Evolutionary conservation across 768 basidiomycete species (phyloP).

Genomic region (Pisolithus tinctorius): DNA sequence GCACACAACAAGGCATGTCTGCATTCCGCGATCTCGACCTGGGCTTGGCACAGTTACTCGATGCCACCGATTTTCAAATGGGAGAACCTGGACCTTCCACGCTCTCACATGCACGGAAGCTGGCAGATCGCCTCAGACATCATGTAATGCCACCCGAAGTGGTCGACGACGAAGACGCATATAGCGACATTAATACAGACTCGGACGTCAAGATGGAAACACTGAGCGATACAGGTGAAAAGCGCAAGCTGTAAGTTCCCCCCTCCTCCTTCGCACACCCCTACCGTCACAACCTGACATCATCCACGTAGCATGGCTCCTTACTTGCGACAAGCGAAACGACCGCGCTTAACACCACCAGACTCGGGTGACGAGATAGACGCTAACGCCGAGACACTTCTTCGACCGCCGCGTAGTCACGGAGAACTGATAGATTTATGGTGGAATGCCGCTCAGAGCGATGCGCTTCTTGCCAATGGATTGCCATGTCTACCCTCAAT

Average conservation of each 20-base stretch:
- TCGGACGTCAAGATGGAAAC: background rate
- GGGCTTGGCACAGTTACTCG: conserved; percentile 34
- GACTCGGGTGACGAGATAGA: conserved; percentile 28
- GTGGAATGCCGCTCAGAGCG: conserved; percentile 69
- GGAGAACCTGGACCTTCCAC: conserved; percentile 29
- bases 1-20: conserved; percentile 71
- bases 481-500: conserved; percentile 44
- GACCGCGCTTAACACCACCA: conserved; percentile 42
- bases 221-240: conserved; percentile 38
- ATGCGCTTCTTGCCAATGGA: conserved; percentile 55
- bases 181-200: background rate
- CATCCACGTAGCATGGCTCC: conserved; percentile 23
- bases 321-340: conserved; percentile 50
- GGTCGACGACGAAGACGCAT: conserved; percentile 25
- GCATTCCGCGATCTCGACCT: conserved; percentile 54
- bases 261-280: background rate
- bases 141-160: conserved; percentile 13
- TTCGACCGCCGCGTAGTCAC: conserved; percentile 23
- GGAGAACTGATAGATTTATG: conserved; percentile 52
- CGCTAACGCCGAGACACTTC: background rate
- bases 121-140: conserved; percentile 15
- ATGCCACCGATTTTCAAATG: background rate
- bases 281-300: background rate
- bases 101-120: conserved; percentile 21
- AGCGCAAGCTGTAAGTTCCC: conserved; percentile 53